These are phyloP conservation scores for Arthrocladium fulminans DNA, from an alignment of 2,329 filamentous ascomycete genomes.

Conservation along the genomic window DNA sequence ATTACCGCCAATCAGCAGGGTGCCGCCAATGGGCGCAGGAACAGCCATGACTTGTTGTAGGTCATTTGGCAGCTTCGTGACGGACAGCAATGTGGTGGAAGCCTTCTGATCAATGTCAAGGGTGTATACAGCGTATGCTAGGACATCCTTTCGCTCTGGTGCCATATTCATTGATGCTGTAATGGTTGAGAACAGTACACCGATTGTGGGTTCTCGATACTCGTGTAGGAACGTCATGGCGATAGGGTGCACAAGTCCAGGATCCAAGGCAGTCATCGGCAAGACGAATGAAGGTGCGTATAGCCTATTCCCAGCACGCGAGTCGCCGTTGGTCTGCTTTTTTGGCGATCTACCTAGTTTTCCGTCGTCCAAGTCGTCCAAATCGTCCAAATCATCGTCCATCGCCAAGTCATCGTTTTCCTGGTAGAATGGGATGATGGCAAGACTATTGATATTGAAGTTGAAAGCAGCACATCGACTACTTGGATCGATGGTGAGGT, in stretches of 20 bases:
- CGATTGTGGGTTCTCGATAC: conserved; percentile 95
- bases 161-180: conserved; percentile 65
- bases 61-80: conserved; percentile 77
- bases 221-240: conserved; percentile 91
- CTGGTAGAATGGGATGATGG: conserved; percentile 87
- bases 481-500: conserved; percentile 77
- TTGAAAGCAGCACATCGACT: conserved; percentile 91
- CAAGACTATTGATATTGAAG: conserved; percentile 79
- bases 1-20: conserved; percentile 76
- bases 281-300: conserved; percentile 91
- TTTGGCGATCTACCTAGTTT: conserved; percentile 37
- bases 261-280: conserved; percentile 78
- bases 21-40: conserved; percentile 78
- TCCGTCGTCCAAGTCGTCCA: conserved; percentile 72
- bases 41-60: conserved; percentile 73
- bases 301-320: conserved; percentile 46
- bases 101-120: conserved; percentile 87
- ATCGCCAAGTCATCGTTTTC: conserved; percentile 79
- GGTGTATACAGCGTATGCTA: conserved; percentile 90
- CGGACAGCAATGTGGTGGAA: conserved; percentile 84
- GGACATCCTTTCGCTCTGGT: conserved; percentile 68
- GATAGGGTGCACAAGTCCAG: conserved; percentile 75
- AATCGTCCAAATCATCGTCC: conserved; percentile 56
- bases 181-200: conserved; percentile 72
- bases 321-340: conserved; percentile 31